Conservation (phyloP, 108 stramenopile species). For the Mayamaea pseudoterrestris region DNA sequence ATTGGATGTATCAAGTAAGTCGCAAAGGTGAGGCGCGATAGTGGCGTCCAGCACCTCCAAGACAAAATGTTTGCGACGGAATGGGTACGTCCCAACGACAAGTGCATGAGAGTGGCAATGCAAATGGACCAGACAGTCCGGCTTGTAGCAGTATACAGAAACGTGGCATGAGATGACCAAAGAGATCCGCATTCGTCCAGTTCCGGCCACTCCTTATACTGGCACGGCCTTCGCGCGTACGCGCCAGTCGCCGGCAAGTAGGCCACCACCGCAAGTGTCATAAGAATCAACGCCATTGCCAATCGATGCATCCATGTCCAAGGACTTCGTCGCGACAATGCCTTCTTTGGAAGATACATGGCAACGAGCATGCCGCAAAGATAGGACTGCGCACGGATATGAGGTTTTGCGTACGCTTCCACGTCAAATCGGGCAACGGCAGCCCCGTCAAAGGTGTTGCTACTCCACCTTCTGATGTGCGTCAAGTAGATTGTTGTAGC, state of each 20-base stretch:
- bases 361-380: constrained; percentile 36
- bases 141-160: constrained; percentile 22
- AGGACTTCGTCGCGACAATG: neutral
- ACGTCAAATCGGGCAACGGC: constrained; percentile 29
- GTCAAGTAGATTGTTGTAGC: constrained; percentile 14
- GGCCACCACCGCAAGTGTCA: constrained; percentile 10
- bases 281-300: constrained; percentile 9
- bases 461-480: constrained; percentile 25
- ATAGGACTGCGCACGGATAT: constrained; percentile 37
- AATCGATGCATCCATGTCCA: constrained; percentile 1
- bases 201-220: constrained; percentile 26
- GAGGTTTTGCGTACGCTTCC: constrained; percentile 43
- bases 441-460: constrained; percentile 41
- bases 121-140: constrained; percentile 27
- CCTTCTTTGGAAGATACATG: constrained; percentile 9
- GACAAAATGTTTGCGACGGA: constrained; percentile 12
- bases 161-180: constrained; percentile 18
- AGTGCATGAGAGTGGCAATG: constrained; percentile 16
- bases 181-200: constrained; percentile 21
- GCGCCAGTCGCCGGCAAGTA: constrained; percentile 33
- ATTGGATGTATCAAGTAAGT: constrained; percentile 48
- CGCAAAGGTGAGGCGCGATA: constrained; percentile 32
- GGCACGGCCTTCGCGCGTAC: constrained; percentile 30
- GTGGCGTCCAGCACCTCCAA: constrained; percentile 36
- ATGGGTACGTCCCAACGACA: neutral